Evolutionary conservation across 495 filamentous ascomycete genomes (phyloP).

Genomic region (Aspergillus nanangensis): DNA sequence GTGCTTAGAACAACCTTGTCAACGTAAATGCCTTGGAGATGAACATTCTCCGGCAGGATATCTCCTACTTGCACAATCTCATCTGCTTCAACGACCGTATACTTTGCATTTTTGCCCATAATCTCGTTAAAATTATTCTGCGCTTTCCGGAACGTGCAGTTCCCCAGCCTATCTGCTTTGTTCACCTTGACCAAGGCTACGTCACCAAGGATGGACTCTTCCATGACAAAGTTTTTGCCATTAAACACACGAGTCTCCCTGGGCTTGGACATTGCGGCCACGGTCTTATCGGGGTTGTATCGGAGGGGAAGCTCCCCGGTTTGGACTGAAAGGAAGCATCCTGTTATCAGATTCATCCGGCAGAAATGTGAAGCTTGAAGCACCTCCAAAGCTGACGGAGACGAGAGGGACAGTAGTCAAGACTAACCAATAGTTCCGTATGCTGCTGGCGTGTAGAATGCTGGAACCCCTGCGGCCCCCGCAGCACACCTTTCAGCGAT

Average conservation of each 20-base stretch:
- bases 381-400: no score
- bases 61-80: slow-evolving; percentile 79
- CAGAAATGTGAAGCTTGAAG: no score
- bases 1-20: slow-evolving; percentile 75
- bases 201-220: slow-evolving; percentile 79
- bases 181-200: slow-evolving; percentile 84
- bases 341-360: no score
- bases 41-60: slow-evolving; percentile 69
- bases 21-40: slow-evolving; percentile 86
- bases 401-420: no score
- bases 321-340: no score
- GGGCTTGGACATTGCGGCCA: slow-evolving; percentile 65
- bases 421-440: slow-evolving; percentile 64
- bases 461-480: slow-evolving; percentile 80
- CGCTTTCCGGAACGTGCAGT: slow-evolving; percentile 81
- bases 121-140: slow-evolving; percentile 86
- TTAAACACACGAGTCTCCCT: slow-evolving; percentile 82
- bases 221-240: slow-evolving; percentile 77
- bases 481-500: slow-evolving; percentile 81
- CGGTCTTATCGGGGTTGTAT: slow-evolving; percentile 74
- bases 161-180: slow-evolving; percentile 82
- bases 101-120: slow-evolving; percentile 83
- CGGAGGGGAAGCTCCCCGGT: slow-evolving; percentile 76
- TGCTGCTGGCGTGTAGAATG: slow-evolving; percentile 86
- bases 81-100: slow-evolving; percentile 87